Conservation (phyloP, 768 basidiomycete genomes). For the Boletales sp. region DNA sequence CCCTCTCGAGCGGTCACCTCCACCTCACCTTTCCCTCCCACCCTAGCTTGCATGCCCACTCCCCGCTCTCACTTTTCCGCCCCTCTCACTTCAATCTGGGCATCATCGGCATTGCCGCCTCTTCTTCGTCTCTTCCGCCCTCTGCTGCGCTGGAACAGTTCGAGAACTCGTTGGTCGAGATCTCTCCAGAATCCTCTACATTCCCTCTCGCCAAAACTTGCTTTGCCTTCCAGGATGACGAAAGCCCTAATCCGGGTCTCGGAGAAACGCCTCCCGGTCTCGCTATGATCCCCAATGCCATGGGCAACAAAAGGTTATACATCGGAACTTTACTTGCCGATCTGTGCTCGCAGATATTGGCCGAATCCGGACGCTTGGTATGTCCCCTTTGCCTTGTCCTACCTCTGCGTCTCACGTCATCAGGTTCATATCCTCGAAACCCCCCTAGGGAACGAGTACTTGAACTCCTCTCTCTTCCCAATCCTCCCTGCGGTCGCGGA, state of each 20-base stretch:
- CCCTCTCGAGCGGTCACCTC: conserved; percentile 71
- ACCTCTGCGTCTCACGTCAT: conserved; percentile 10
- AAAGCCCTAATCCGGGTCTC: conserved; percentile 48
- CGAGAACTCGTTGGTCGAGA: conserved; percentile 55
- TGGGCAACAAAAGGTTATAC: conserved; percentile 86
- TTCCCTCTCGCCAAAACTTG: conserved; percentile 81
- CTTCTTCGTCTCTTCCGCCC: conserved; percentile 51
- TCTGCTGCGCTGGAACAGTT: conserved; percentile 61
- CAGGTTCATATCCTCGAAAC: conserved; percentile 80
- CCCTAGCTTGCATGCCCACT: conserved; percentile 66
- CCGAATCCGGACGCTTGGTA: conserved; percentile 83
- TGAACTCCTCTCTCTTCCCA: conserved; percentile 69
- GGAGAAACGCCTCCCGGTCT: conserved; percentile 59
- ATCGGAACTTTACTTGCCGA: conserved; percentile 87
- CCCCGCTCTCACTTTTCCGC: conserved; percentile 67
- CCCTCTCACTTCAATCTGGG: conserved; percentile 83
- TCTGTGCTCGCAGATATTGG: conserved; percentile 81
- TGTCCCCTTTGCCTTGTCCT: conserved; percentile 23
- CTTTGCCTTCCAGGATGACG: conserved; percentile 78
- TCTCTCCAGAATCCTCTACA: conserved; percentile 62
- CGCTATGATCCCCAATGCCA: conserved; percentile 76
- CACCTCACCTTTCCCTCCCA: conserved; percentile 78
- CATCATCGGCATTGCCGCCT: conserved; percentile 83
- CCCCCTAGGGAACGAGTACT: conserved; percentile 80
- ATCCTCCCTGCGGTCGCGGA: conserved; percentile 58